phyloP scores from a whole-genome alignment of 179 eudicot species.

The Beta lomatogona region DNA sequence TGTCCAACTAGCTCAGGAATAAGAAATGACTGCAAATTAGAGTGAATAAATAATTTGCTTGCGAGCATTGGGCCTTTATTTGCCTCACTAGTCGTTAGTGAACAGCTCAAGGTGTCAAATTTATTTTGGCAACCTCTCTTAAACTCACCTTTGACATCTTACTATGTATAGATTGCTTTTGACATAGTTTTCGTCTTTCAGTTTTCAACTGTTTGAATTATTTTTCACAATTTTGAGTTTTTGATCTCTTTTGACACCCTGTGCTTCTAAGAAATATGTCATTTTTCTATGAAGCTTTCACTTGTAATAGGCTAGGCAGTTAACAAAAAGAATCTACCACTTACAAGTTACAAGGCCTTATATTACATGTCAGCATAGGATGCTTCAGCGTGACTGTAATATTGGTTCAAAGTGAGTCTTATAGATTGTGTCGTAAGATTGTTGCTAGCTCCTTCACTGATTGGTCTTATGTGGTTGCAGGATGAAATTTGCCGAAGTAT shows the following conservation, averaged over 20 bases:
- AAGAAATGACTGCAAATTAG: neutral
- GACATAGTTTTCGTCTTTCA: no score
- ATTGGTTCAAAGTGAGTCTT: neutral
- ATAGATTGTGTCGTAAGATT: no score
- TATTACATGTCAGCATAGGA: neutral
- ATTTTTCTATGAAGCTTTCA: no score
- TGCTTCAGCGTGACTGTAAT: neutral
- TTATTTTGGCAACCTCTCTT: no score
- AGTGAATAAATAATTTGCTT: neutral
- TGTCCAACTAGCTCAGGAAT: neutral
- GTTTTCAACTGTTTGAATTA: no score
- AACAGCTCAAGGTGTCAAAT: no score
- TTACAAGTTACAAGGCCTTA: neutral
- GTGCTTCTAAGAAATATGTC: neutral
- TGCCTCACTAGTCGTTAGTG: no score
- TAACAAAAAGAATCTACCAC: neutral
- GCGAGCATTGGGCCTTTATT: neutral
- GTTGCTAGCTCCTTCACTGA: constrained; percentile 13
- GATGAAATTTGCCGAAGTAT: constrained; percentile 92
- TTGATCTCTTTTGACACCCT: neutral
- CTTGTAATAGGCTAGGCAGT: neutral
- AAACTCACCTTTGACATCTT: no score
- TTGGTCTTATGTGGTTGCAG: constrained; percentile 41
- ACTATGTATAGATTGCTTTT: no score
- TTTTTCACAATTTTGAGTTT: no score